Percentiles rank a stretch among this genome's conserved stretches.
phyloP scores from a whole-genome alignment of 805 yeast genomes.

The Candida ficus region DNA sequence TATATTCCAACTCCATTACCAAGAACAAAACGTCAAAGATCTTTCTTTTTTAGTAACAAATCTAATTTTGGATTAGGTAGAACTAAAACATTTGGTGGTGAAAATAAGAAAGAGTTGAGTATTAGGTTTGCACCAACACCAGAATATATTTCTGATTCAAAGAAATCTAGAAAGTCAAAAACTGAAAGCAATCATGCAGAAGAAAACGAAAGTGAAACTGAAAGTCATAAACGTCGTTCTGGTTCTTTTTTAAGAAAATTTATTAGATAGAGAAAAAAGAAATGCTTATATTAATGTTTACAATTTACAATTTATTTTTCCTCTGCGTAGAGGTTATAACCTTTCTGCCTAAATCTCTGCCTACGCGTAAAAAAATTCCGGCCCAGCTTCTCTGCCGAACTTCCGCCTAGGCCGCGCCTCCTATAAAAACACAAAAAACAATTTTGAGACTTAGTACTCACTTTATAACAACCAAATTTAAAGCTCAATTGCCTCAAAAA shows the following conservation, averaged over 20 bases:
- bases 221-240: neutral
- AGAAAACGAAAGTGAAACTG: neutral
- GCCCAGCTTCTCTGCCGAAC: neutral
- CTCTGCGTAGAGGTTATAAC: neutral
- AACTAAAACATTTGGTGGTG: neutral
- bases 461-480: no score
- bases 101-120: slow-evolving; percentile 4
- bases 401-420: slow-evolving; percentile 1
- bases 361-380: neutral
- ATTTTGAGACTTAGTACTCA: neutral
- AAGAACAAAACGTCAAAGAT: neutral
- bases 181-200: neutral
- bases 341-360: neutral
- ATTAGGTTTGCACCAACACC: slow-evolving; percentile 20
- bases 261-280: no score
- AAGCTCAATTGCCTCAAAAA: neutral
- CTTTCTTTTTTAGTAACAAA: slow-evolving; percentile 1
- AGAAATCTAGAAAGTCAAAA: neutral
- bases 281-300: no score
- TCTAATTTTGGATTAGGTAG: slow-evolving; percentile 3
- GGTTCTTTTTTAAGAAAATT: slow-evolving; percentile 2
- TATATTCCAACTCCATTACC: slow-evolving; percentile 17
- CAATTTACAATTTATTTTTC: neutral
- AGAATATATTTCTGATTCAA: slow-evolving; percentile 5
- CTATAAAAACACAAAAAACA: neutral